phyloP scores from a whole-genome alignment of 73 alveolate species.

The Durusdinium trenchii region DNA sequence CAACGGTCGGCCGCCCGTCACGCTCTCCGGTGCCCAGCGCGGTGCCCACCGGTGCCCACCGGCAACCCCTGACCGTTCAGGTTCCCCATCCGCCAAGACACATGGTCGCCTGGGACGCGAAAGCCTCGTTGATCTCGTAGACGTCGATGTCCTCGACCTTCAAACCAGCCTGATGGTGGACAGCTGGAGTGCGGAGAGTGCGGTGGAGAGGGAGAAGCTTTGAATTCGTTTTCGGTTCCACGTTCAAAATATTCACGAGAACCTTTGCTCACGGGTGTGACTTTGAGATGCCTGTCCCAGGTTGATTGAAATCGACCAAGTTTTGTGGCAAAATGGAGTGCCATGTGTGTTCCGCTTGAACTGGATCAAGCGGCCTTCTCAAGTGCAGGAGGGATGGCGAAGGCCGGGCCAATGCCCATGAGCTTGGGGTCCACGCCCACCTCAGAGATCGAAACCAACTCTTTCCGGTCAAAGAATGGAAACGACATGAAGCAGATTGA shows the following conservation, averaged over 20 bases:
- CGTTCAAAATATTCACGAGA: background rate
- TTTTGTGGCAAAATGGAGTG: background rate
- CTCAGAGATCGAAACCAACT: too few species aligned
- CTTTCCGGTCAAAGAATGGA: too few species aligned
- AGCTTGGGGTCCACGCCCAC: constrained; percentile 99
- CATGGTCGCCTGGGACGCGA: constrained; percentile 99
- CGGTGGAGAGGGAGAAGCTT: background rate
- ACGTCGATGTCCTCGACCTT: constrained; percentile 99
- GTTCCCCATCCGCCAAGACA: constrained; percentile 96
- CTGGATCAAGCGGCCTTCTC: too few species aligned
- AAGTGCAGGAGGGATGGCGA: constrained; percentile 99
- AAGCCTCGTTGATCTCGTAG: constrained; percentile 99
- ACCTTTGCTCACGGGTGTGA: background rate
- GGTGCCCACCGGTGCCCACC: too few species aligned
- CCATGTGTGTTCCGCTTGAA: too few species aligned
- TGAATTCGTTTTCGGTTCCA: background rate
- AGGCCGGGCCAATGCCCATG: constrained; percentile 99
- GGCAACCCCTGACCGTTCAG: background rate
- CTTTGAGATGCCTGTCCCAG: too few species aligned
- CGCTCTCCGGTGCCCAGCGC: constrained; percentile 98
- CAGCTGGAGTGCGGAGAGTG: too few species aligned
- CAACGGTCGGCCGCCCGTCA: too few species aligned
- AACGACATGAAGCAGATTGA: too few species aligned
- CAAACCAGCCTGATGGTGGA: constrained; percentile 98
- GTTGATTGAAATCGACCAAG: background rate